Percentiles rank a stretch among this genome's conserved stretches.
Evolutionary conservation across 78 protist species (phyloP).

Genomic region (Tieghemostelium lacteum): DNA sequence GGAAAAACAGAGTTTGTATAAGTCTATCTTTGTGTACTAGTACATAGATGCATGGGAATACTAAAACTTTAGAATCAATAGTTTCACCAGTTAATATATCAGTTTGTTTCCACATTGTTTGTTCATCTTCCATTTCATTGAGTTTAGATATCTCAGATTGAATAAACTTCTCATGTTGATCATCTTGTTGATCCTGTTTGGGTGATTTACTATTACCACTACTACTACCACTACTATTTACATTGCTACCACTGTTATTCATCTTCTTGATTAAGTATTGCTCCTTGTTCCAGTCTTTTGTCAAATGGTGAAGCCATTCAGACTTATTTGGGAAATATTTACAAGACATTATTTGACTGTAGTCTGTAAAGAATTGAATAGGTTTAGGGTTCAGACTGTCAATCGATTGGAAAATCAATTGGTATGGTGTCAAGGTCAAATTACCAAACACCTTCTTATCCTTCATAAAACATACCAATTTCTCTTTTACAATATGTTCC

Average conservation of each 20-base stretch:
- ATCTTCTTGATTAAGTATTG: conserved; percentile 32
- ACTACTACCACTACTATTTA: neutral
- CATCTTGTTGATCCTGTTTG: conserved; percentile 7
- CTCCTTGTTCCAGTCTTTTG: conserved; percentile 74
- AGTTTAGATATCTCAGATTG: conserved; percentile 59
- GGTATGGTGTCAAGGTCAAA: conserved; percentile 55
- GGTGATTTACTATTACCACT: neutral
- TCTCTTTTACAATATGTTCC: conserved; percentile 49
- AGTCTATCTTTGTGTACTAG: conserved; percentile 37
- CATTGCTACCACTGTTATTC: conserved; percentile 6
- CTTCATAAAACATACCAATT: conserved; percentile 55
- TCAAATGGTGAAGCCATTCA: conserved; percentile 64
- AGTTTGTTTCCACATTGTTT: neutral
- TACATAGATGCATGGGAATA: conserved; percentile 65
- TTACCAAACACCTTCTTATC: conserved; percentile 17
- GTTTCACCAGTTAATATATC: too few relatives aligned
- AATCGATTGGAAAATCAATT: conserved; percentile 51
- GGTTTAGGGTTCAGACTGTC: neutral
- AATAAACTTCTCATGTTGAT: conserved; percentile 36
- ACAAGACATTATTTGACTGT: conserved; percentile 49
- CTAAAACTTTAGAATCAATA: conserved; percentile 20
- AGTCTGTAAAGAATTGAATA: conserved; percentile 36
- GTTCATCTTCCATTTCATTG: conserved; percentile 67
- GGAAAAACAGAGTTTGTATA: conserved; percentile 62
- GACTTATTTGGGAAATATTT: conserved; percentile 49